A percentile compares a stretch with the other conserved stretches of the same genome.
Conservation (phyloP, 805 yeast species). For the Scheffersomyces lignosus region DNA sequence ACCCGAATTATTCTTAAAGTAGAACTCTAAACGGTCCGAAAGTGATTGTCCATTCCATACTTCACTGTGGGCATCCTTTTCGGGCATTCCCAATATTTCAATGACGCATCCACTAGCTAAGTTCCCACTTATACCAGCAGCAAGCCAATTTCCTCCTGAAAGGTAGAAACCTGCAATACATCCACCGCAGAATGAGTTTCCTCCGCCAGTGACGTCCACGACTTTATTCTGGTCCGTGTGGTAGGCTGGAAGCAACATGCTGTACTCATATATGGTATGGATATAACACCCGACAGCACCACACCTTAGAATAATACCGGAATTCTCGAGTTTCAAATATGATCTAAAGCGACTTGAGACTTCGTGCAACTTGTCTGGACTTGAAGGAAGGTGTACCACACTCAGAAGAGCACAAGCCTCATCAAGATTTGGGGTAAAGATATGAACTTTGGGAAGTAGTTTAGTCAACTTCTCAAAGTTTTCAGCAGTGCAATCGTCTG, state of each 20-base stretch:
- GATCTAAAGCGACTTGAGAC: slow-evolving; percentile 4
- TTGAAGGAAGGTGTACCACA: slow-evolving; percentile 41
- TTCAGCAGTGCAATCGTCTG: slow-evolving; percentile 64
- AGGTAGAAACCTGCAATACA: slow-evolving; percentile 55
- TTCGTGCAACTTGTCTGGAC: slow-evolving; percentile 36
- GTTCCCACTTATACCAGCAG: slow-evolving; percentile 67
- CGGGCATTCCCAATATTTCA: slow-evolving; percentile 78
- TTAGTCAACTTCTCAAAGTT: slow-evolving; percentile 31
- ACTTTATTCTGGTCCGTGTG: slow-evolving; percentile 47
- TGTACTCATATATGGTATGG: slow-evolving; percentile 24
- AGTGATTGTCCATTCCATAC: slow-evolving; percentile 63
- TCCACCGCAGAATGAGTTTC: slow-evolving; percentile 46
- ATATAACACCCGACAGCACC: slow-evolving; percentile 72
- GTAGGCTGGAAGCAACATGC: slow-evolving; percentile 69
- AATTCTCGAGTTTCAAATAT: slow-evolving; percentile 11
- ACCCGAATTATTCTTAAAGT: slow-evolving; percentile 28
- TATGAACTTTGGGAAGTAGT: slow-evolving; percentile 48
- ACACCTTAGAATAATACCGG: slow-evolving; percentile 68
- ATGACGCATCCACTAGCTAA: slow-evolving; percentile 80
- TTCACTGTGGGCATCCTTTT: slow-evolving; percentile 26
- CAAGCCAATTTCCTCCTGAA: slow-evolving; percentile 45
- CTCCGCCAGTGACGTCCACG: slow-evolving; percentile 47
- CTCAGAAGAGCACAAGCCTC: slow-evolving; percentile 74
- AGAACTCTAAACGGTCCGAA: slow-evolving; percentile 43
- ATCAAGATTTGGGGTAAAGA: slow-evolving; percentile 80